phyloP scores from a whole-genome alignment of 1,139 yeast genomes.

The Yamadazyma aaseri region DNA sequence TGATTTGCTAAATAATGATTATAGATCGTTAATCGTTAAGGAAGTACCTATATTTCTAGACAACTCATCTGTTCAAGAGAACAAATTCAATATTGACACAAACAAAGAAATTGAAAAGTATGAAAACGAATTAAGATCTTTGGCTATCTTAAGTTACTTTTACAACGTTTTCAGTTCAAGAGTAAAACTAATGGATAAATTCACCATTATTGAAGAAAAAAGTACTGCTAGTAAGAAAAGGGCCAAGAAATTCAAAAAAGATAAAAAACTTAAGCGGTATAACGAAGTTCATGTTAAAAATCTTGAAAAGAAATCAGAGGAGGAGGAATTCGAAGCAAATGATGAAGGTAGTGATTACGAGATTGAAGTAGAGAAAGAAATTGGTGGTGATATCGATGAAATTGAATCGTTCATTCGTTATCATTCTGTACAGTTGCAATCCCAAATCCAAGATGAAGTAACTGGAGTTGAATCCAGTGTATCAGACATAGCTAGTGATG shows the following conservation, averaged over 20 bases:
- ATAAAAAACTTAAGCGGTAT: background rate
- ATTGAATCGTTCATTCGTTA: constrained; percentile 30
- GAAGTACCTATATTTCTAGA: constrained; percentile 31
- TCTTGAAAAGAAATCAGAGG: constrained; percentile 8
- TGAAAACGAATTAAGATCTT: constrained; percentile 9
- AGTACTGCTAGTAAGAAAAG: background rate
- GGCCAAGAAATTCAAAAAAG: background rate
- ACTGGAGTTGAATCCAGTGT: background rate
- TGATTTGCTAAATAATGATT: constrained; percentile 35
- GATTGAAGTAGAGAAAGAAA: constrained; percentile 1
- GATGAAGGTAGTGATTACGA: constrained; percentile 6
- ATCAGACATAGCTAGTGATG: too few species aligned
- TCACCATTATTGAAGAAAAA: constrained; percentile 3
- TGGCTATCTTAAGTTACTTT: constrained; percentile 9
- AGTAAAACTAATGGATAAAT: constrained; percentile 3
- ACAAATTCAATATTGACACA: constrained; percentile 1
- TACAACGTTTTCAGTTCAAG: constrained; percentile 4
- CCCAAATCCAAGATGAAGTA: constrained; percentile 9
- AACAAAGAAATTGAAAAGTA: constrained; percentile 7
- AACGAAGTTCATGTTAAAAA: constrained; percentile 4
- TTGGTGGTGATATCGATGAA: constrained; percentile 21
- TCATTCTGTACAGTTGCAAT: constrained; percentile 24
- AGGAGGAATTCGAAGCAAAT: constrained; percentile 8
- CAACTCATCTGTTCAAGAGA: constrained; percentile 12
- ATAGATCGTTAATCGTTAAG: constrained; percentile 16